Percentiles rank a stretch among this genome's conserved stretches.
Conservation (phyloP, 2,329 filamentous ascomycete species). For the Dactylellina sp. region DNA sequence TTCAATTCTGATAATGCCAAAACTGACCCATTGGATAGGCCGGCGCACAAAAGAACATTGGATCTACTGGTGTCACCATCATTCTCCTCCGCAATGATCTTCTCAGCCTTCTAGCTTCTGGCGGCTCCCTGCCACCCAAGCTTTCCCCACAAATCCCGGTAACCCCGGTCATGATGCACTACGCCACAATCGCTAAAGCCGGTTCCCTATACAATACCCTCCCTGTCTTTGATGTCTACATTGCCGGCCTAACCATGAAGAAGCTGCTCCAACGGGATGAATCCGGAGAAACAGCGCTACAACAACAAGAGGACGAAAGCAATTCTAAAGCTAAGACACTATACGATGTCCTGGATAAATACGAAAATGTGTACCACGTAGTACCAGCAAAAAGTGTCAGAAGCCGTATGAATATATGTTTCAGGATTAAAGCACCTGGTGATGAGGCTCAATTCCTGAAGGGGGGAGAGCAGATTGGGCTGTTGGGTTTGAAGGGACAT, state of each 20-base stretch:
- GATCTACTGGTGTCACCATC: conserved; percentile 85
- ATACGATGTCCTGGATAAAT: conserved; percentile 80
- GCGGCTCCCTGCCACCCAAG: conserved; percentile 70
- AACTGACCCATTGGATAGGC: conserved; percentile 62
- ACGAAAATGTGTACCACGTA: conserved; percentile 79
- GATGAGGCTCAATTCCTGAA: conserved; percentile 84
- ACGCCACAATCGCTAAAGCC: conserved; percentile 87
- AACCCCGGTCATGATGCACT: conserved; percentile 82
- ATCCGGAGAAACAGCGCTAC: conserved; percentile 72
- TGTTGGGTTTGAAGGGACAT: conserved; percentile 89
- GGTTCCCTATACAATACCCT: conserved; percentile 96
- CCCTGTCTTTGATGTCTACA: conserved; percentile 92
- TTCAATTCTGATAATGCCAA: conserved; percentile 39
- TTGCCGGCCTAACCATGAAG: conserved; percentile 88
- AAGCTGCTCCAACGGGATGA: conserved; percentile 69
- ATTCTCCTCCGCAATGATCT: conserved; percentile 85
- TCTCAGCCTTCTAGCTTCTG: conserved; percentile 75
- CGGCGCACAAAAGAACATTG: conserved; percentile 94
- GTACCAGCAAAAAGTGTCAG: conserved; percentile 80
- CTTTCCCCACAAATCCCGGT: conserved; percentile 80
- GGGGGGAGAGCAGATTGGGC: conserved; percentile 74
- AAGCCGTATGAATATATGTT: conserved; percentile 96
- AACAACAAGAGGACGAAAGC: conserved; percentile 79
- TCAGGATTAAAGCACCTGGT: conserved; percentile 73
- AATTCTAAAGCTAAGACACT: conserved; percentile 80